Base-by-base conservation (phyloP, 306 rosid species). In the Nissolia schottii region DNA sequence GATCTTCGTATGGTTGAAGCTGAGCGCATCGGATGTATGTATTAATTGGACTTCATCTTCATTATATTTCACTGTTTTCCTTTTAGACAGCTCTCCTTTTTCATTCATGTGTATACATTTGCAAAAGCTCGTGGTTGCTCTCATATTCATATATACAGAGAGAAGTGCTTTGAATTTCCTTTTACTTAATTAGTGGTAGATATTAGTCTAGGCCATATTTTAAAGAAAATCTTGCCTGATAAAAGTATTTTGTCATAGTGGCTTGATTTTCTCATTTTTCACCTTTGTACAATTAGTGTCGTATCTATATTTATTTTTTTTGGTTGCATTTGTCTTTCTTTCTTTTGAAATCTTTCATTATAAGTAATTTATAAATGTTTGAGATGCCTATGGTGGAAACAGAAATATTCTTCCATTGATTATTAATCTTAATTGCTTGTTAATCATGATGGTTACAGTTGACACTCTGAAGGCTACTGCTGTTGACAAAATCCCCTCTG, bases 1-100 rank as follows among this genome's bases (percentile, higher is more conserved):
- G 97, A 91, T 84, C 96, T 86, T 74, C 91, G 90, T n/a, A 89
- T 95, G 99, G 71, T 88, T 49, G 99, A 95, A 81, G 99, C 99
- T 64, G 97, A 89, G 81, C 80, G 86, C 59, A 74, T 95, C 84
- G 99, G 97, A 84, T 95, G 97, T 80, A 80, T 45, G 82, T 54
- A 60, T 59, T 31, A 10, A 3, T 50, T 62, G 53, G 15, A 61
- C 35, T 31, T 23, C 41, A 73, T 24, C 37, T 19, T 41, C 45
- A 28, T 45, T 32, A 14, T 68, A 12, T 46, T 24, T 9, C 32
- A 2, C 13, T 20, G 19, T 61, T 18, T 29, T 28, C 51, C 45
- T 6, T 23, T 8, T 24, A 0, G 8, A 23, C 22, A 22, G 41
- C 62, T 37, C n/a, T 22, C 6, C 7, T 6, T 37, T 62, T 67